Evolutionary conservation across 176 grass and related monocot species (phyloP), one percentile per base, ranked within the genome.

Genomic region (Paspalum vaginatum): DNA sequence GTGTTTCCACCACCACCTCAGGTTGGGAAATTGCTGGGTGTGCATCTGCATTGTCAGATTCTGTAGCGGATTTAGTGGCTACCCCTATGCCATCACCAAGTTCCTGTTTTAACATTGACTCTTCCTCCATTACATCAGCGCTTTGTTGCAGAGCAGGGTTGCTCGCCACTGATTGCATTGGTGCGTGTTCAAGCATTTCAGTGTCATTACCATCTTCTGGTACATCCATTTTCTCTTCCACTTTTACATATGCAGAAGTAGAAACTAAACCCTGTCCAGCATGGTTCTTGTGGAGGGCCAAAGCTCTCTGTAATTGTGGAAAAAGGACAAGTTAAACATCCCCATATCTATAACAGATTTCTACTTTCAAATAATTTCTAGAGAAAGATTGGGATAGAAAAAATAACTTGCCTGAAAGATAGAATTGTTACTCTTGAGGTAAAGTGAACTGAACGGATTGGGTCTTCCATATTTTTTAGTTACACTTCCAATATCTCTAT

Each of bases 211-310:
- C 60, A 75, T 73, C 78, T 75, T 86, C 80, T 68, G 40, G 9
- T 40, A 40, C 21, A 40, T 72, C 61, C 51, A 88, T 89, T 38
- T 79, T 91, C 79, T 54, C 61, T 70, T 86, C 67, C 27, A 77
- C 75, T 65, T 77, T 56, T 16, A 73, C 13, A 71, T 17, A 47
- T 51, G 57, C n/a, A 47, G 21, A 42, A 5, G 47, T 78, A 42
- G 83, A 27, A 60, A 47, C 46, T 38, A 82, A 63, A 75, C 58
- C 43, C n/a, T 83, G 91, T 73, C 61, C 65, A 17, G 72, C 50
- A 65, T 91, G 87, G 75, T 90, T 91, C 69, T 88, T 89, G 83
- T 96, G 88, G 40, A 99, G 81, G 61, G 76, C 63, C 79, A 99
- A 85, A 26, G 97, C 90, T 93, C 85, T 96, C 97, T 99, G 92